Conservation (phyloP, 768 basidiomycete species). For the Omphalotus guepiniiformis region DNA sequence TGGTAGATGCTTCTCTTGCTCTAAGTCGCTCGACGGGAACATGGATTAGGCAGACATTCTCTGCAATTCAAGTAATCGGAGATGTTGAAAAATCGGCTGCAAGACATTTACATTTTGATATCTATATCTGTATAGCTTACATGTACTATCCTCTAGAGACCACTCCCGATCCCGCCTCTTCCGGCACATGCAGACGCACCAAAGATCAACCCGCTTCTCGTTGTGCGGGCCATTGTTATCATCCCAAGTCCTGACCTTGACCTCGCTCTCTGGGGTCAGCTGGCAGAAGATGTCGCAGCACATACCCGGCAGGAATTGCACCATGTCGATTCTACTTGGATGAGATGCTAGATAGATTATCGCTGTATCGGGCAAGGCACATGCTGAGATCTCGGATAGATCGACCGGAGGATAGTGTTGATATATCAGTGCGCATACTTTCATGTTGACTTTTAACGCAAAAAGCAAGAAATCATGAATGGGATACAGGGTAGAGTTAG, state of each 20-base stretch:
- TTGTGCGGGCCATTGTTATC: conserved; percentile 53
- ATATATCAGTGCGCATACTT: too few relatives aligned
- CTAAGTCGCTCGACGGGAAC: conserved; percentile 30
- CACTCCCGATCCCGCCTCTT: conserved; percentile 37
- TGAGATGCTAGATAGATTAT: neutral
- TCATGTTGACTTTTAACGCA: too few relatives aligned
- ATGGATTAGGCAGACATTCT: conserved; percentile 54
- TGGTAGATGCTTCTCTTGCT: conserved; percentile 56
- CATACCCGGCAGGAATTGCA: neutral
- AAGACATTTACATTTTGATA: conserved; percentile 6
- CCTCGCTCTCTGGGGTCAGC: conserved; percentile 39
- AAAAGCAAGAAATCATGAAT: too few relatives aligned
- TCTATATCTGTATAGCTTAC: conserved; percentile 6
- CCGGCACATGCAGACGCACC: conserved; percentile 35
- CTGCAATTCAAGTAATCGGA: conserved; percentile 52
- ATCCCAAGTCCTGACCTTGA: conserved; percentile 45
- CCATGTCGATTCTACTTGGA: conserved; percentile 1
- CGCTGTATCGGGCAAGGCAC: neutral
- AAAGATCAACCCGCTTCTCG: conserved; percentile 37
- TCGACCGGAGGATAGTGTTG: too few relatives aligned
- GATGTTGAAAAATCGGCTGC: conserved; percentile 40
- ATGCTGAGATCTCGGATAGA: conserved; percentile 4
- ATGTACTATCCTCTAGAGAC: conserved; percentile 23
- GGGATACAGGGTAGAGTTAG: too few relatives aligned
- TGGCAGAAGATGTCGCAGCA: conserved; percentile 20